Evolutionary conservation across 192 early-diverging fungal species (phyloP), one percentile per base, ranked within the genome.

Genomic region (Coemansia sp.): DNA sequence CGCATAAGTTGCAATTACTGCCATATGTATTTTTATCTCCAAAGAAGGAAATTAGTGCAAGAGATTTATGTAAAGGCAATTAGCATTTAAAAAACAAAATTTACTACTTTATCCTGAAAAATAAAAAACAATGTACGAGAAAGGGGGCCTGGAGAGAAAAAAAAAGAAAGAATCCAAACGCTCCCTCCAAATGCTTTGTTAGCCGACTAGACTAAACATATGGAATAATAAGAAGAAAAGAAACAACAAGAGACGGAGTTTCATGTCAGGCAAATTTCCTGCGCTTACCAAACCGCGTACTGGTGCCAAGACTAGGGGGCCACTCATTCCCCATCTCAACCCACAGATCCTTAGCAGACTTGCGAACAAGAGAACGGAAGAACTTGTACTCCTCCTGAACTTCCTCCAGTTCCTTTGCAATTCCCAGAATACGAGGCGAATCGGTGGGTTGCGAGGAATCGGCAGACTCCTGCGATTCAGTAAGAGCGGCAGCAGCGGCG

Each of bases 341-440:
- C 78, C 78, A 80, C 66, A 80, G 49, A 6, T 80, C 78, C 51
- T 65, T 80, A n/a, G 78, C 78, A 41, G 78, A 69, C 6, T 49
- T 63, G n/a, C 66, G 41, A 2, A 75, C 78, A 39, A 80, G 62
- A 3, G 66, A 51, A 18, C 46, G 63, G 59, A 67, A 75, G 39
- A 75, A 18, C 39, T 62, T 55, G 66, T 72, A 75, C 43, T 80
- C 78, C 46, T 75, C 73, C 39, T 80, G 78, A 16, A 71, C 72
- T 12, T 80, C 73, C 42, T 72, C 69, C 47, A 80, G 65, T 40
- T 80, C 73, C 11, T 61, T 61, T 12, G 71, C 32, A 8, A 69
- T 63, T 3, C 39, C 43, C 22, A 58, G 56, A 3, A 74, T 68
- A 18, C 62, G 65, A 1, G 56, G 15, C 5, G 74, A 19, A 37